Base-by-base conservation (phyloP, 106 monocot species). In the Apostasia ramifera region DNA sequence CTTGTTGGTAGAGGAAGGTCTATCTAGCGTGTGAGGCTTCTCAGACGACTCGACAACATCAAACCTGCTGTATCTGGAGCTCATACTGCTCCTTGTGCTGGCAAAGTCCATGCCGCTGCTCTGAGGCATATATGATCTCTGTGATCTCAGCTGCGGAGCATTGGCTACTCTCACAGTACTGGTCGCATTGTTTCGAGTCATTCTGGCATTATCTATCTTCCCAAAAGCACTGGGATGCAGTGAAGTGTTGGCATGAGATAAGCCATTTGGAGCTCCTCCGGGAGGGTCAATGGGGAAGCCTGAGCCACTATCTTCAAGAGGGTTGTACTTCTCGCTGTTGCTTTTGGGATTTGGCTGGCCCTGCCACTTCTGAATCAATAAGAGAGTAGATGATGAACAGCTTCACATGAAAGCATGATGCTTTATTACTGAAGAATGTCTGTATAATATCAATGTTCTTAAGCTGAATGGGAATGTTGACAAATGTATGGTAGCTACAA, bases 241-340 rank as follows among this genome's bases (percentile, higher is more conserved):
- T 14, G 63, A 69, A 47, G 73, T 74, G 44, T 68, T 73, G 41
- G 51, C 61, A 74, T 63, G 61, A 61, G 52, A 39, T 5, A 52
- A 78, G 11, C 67, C 63, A 69, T 73, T 50, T 50, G 50, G 10
- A 5, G 50, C 50, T 47, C 61, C 63, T 44, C 63, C 45, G 42
- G 63, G 71, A 44, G 74, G 81, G 26, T 75, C 78, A 47, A 85
- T 57, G 7, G 51, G 60, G 60, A 77, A 63, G 8, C 60, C 67
- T n/a, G 67, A 40, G 0, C 12, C 87, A 70, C 71, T 44, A 26
- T 80, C 80, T 53, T 75, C 78, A 44, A 57, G 50, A 49, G 80
- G 74, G 37, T 45, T 72, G 71, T 82, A 84, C 68, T 82, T 84
- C 66, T 67, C 73, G 54, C 78, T 83, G 52, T 49, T 68, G 63